Conservation (phyloP, 1,139 yeast genomes). For the Blastobotrys ciferrii region DNA sequence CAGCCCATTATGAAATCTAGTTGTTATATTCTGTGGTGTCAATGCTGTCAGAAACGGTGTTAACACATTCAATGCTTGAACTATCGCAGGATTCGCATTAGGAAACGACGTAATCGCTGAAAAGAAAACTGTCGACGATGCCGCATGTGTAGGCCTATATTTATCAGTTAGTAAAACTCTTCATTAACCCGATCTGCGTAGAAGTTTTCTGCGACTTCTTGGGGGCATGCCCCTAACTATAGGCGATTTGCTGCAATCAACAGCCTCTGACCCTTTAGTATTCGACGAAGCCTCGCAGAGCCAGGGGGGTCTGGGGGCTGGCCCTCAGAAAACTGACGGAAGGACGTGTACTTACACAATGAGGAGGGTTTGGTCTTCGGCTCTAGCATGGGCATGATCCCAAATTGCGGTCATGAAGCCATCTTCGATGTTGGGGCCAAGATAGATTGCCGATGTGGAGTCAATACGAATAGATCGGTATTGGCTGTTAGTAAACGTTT, state of each 20-base stretch:
- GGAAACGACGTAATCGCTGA: conserved; percentile 38
- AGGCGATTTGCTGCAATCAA: too few species aligned
- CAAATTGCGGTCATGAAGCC: conserved; percentile 37
- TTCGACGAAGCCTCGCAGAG: too few species aligned
- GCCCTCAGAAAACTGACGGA: background rate
- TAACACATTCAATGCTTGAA: conserved; percentile 38
- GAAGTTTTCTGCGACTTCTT: too few species aligned
- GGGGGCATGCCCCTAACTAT: too few species aligned
- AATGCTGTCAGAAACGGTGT: conserved; percentile 41
- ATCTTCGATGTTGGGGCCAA: conserved; percentile 37
- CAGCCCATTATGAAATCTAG: conserved; percentile 39
- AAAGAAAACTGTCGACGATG: conserved; percentile 35
- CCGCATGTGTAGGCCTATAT: conserved; percentile 31
- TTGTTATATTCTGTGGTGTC: conserved; percentile 38
- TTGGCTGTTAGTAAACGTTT: conserved; percentile 33
- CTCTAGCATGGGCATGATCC: conserved; percentile 41
- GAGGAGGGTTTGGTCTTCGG: conserved; percentile 43
- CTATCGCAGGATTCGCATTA: conserved; percentile 35
- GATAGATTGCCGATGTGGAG: conserved; percentile 33
- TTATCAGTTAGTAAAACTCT: too few species aligned
- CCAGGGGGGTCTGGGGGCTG: too few species aligned
- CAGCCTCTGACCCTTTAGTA: too few species aligned
- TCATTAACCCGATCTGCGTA: too few species aligned
- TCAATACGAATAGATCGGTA: conserved; percentile 35
- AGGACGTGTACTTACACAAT: conserved; percentile 30